These are phyloP conservation scores for Albifimbria verrucaria DNA, from an alignment of 2,329 filamentous ascomycete genomes.

Conservation along the genomic window DNA sequence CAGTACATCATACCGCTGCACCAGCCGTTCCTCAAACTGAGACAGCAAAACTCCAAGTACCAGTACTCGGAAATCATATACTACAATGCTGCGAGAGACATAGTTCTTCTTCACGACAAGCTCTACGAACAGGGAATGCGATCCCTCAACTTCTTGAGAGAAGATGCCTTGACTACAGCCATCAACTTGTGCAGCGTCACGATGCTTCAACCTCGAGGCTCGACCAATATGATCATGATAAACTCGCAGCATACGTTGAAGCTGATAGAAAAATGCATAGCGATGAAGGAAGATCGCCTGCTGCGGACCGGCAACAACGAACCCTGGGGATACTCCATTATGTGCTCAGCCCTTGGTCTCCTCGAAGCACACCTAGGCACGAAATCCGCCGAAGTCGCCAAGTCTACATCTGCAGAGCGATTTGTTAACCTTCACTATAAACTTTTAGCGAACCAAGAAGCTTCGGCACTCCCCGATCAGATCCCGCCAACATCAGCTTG, in stretches of 20 bases:
- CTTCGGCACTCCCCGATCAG: constrained; percentile 31
- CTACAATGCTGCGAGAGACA: constrained; percentile 59
- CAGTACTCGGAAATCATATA: constrained; percentile 62
- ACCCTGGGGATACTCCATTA: constrained; percentile 62
- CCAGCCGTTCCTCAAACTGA: constrained; percentile 57
- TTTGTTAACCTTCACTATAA: constrained; percentile 58
- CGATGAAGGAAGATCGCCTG: constrained; percentile 59
- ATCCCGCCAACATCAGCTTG: constrained; percentile 19
- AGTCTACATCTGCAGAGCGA: constrained; percentile 55
- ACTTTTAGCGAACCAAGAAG: constrained; percentile 52
- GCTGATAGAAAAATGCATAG: constrained; percentile 59
- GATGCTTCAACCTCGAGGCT: constrained; percentile 56
- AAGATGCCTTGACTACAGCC: constrained; percentile 56
- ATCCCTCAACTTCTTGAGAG: constrained; percentile 57
- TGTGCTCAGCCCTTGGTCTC: constrained; percentile 58
- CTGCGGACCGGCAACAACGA: constrained; percentile 62
- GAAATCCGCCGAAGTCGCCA: constrained; percentile 54
- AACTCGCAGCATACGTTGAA: constrained; percentile 58
- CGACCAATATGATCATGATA: constrained; percentile 60
- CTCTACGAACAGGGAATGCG: constrained; percentile 57
- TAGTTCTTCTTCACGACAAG: constrained; percentile 60
- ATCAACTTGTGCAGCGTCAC: constrained; percentile 61
- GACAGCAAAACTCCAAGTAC: constrained; percentile 58
- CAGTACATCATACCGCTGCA: constrained; percentile 62
- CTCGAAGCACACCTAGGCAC: constrained; percentile 57